These are phyloP conservation scores for Hippophae tibetana DNA, from an alignment of 306 rosid species.

Conservation along the genomic window DNA sequence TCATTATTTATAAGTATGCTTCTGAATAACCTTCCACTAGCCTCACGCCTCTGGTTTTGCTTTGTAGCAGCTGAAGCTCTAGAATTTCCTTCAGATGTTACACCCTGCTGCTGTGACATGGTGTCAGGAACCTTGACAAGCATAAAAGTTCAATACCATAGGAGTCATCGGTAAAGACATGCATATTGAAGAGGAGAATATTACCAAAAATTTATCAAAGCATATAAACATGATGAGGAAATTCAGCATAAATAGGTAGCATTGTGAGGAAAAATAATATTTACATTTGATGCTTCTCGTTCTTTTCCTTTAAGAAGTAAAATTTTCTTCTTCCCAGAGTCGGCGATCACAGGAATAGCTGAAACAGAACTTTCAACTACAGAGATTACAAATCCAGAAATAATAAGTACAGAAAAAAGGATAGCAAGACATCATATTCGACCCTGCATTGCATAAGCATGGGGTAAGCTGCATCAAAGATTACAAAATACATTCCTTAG, in stretches of 20 bases:
- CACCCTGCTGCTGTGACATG: constrained; percentile 32
- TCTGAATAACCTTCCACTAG: constrained; percentile 65
- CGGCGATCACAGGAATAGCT: constrained; percentile 54
- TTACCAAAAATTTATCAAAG: background rate
- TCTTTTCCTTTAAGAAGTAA: constrained; percentile 84
- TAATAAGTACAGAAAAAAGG: constrained; percentile 4
- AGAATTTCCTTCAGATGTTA: constrained; percentile 36
- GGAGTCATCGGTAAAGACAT: background rate
- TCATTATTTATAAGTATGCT: constrained; percentile 67
- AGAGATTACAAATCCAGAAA: constrained; percentile 28
- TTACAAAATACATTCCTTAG: background rate
- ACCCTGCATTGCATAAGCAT: background rate
- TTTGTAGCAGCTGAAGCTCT: constrained; percentile 42
- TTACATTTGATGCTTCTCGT: constrained; percentile 52
- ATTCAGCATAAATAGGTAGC: background rate
- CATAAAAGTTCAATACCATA: constrained; percentile 8
- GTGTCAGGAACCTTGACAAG: constrained; percentile 35
- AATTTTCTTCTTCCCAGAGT: constrained; percentile 70
- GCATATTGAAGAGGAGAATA: background rate
- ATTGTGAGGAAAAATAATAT: constrained; percentile 8
- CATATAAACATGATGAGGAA: background rate
- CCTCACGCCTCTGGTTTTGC: constrained; percentile 68
- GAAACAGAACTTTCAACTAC: constrained; percentile 62
- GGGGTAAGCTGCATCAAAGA: background rate
- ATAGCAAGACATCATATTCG: background rate